These are phyloP conservation scores for Blastobotrys arbuscula DNA, from an alignment of 1,139 yeast genomes.

Conservation along the genomic window DNA sequence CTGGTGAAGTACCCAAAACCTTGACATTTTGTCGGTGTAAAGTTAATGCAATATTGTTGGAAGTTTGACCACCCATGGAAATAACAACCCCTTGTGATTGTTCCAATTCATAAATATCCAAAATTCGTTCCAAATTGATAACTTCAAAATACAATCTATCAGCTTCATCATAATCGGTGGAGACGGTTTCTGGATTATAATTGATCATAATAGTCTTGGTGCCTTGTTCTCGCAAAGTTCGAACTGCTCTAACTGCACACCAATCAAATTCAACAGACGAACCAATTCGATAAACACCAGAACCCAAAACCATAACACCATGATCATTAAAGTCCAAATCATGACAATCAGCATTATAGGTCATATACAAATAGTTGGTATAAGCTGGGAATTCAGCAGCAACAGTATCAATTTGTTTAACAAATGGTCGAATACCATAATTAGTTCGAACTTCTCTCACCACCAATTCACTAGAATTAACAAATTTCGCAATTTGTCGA, in stretches of 20 bases:
- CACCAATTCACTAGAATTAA: conserved; percentile 88
- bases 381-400: conserved; percentile 99
- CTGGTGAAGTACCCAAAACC: conserved; percentile 95
- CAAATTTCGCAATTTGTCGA: conserved; percentile 88
- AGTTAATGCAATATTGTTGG: conserved; percentile 92
- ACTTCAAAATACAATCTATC: conserved; percentile 96
- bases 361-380: conserved; percentile 91
- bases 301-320: conserved; percentile 86
- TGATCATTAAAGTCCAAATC: conserved; percentile 81
- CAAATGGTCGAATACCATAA: conserved; percentile 84
- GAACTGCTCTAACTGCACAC: conserved; percentile 94
- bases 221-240: conserved; percentile 85
- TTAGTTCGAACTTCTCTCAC: conserved; percentile 88
- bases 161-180: conserved; percentile 97
- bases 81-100: conserved; percentile 88
- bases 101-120: conserved; percentile 94
- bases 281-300: conserved; percentile 93
- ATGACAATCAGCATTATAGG: conserved; percentile 88
- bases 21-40: conserved; percentile 93
- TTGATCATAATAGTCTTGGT: conserved; percentile 94
- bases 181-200: conserved; percentile 97
- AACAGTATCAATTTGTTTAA: conserved; percentile 95
- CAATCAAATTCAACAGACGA: conserved; percentile 93
- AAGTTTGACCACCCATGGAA: conserved; percentile 99
- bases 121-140: conserved; percentile 87